Conservation (phyloP, 257 asterid genomes). For the Orobanche coerulescens region DNA sequence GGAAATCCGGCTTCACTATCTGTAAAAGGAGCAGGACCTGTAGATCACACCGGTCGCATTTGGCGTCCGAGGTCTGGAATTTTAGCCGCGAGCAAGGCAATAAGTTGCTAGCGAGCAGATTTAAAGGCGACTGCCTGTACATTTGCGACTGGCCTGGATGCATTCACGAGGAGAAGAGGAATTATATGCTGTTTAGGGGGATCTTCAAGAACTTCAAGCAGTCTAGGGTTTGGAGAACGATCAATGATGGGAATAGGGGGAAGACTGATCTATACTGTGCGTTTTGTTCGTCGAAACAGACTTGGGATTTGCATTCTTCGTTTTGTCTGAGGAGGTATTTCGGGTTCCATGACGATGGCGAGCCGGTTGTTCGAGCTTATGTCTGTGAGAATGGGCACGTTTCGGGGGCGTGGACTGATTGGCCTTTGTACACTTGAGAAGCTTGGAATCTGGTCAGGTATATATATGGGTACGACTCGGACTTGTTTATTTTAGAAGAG, state of each 20-base stretch:
- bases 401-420: constrained; percentile 96
- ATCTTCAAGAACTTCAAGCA: constrained; percentile 83
- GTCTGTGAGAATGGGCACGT: constrained; percentile 94
- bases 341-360: constrained; percentile 84
- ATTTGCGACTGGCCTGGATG: constrained; percentile 94
- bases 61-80: constrained; percentile 67
- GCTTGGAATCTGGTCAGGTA: constrained; percentile 6
- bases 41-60: constrained; percentile 47
- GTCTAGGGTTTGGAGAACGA: constrained; percentile 90
- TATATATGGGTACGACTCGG: not conserved
- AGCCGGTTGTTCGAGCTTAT: constrained; percentile 83
- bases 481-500: not conserved
- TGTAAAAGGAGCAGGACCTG: constrained; percentile 40
- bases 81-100: constrained; percentile 87
- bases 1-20: constrained; percentile 18
- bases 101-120: constrained; percentile 70
- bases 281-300: constrained; percentile 52
- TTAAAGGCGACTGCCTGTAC: constrained; percentile 72
- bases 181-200: constrained; percentile 82
- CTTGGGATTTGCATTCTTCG: constrained; percentile 82
- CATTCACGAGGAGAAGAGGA: constrained; percentile 83
- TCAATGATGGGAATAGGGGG: constrained; percentile 64
- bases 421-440: constrained; percentile 66
- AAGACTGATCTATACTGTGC: constrained; percentile 57
- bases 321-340: constrained; percentile 79